Conservation (phyloP, 2,329 filamentous ascomycete genomes). For the Penicillium psychrosexuale region DNA sequence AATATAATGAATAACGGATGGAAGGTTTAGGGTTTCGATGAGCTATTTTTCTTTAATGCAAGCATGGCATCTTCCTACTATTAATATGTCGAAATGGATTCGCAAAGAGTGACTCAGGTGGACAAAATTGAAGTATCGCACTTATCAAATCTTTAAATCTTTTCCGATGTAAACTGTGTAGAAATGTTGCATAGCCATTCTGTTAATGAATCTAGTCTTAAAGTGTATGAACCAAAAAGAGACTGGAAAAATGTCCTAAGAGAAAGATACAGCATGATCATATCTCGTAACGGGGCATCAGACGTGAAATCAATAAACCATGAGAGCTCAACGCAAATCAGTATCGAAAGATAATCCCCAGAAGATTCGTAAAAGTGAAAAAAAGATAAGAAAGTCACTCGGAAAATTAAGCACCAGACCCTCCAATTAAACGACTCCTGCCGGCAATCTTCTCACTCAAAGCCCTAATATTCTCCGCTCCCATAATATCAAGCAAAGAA, state of each 20-base stretch:
- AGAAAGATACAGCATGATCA: background rate
- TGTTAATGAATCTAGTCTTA: background rate
- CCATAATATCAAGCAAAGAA: conserved; percentile 23
- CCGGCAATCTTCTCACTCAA: conserved; percentile 19
- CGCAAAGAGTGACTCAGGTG: background rate
- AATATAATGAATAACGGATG: conserved; percentile 1
- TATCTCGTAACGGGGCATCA: background rate
- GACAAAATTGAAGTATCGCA: background rate
- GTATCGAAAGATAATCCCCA: background rate
- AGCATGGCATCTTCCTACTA: background rate
- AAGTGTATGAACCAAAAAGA: background rate
- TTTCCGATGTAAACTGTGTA: background rate
- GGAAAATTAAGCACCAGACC: background rate
- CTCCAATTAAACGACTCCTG: conserved; percentile 7
- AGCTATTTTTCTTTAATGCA: background rate
- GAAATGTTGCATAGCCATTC: background rate
- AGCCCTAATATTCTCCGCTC: conserved; percentile 17
- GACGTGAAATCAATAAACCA: background rate
- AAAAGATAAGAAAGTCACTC: background rate
- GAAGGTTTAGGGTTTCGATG: background rate
- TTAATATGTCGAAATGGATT: background rate
- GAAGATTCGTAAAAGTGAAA: background rate
- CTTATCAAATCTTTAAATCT: background rate
- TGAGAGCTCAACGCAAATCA: background rate
- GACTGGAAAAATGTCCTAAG: background rate